phyloP scores from a whole-genome alignment of 352 stramenopile species.

The Globisporangium barbulae region DNA sequence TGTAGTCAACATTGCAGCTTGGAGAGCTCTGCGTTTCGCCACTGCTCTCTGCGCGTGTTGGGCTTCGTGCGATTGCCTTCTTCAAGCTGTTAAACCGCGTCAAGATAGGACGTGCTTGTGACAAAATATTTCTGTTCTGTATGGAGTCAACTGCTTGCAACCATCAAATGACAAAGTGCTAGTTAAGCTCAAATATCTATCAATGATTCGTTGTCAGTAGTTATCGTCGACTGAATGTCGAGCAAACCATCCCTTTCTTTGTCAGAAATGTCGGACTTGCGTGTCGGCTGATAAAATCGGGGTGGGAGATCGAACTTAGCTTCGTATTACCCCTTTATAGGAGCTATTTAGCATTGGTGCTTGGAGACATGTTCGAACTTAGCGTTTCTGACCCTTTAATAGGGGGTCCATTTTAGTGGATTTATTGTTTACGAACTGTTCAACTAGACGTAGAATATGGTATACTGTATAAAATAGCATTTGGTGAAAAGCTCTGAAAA shows the following conservation, averaged over 20 bases:
- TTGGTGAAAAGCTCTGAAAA: too few relatives aligned
- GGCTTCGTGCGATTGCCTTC: too few relatives aligned
- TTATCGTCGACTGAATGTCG: background rate
- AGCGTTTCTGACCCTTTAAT: background rate
- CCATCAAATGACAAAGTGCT: too few relatives aligned
- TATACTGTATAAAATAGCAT: background rate
- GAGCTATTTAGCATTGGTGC: background rate
- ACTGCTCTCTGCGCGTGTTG: too few relatives aligned
- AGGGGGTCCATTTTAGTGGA: background rate
- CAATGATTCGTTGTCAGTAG: background rate
- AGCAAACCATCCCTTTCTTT: background rate
- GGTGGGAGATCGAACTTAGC: background rate
- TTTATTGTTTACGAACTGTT: background rate
- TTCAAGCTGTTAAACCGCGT: too few relatives aligned
- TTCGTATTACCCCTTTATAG: background rate
- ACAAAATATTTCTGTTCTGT: too few relatives aligned
- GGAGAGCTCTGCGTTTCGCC: too few relatives aligned
- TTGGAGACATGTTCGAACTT: background rate
- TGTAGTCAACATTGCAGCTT: too few relatives aligned
- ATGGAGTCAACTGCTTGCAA: too few relatives aligned
- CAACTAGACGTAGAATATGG: background rate
- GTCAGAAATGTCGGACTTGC: background rate
- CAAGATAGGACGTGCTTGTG: too few relatives aligned
- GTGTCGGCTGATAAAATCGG: background rate
- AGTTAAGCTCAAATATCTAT: too few relatives aligned